Evolutionary conservation across 768 basidiomycete genomes (phyloP).

Genomic region (Filobasidium floriforme): DNA sequence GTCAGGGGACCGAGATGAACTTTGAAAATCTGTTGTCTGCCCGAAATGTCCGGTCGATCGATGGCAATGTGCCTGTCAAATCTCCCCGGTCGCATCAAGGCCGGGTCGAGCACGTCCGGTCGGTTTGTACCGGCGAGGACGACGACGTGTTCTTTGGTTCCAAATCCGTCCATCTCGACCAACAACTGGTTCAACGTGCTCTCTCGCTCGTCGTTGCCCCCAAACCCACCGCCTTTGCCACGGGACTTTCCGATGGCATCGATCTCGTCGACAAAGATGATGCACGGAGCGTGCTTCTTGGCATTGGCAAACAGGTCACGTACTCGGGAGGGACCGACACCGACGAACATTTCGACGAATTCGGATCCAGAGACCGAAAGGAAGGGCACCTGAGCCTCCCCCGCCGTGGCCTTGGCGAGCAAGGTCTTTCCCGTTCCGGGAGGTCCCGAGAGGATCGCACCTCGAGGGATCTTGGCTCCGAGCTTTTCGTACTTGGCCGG

Average conservation of each 20-base stretch:
- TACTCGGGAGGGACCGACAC: slow-evolving; percentile 93
- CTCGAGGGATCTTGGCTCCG: slow-evolving; percentile 77
- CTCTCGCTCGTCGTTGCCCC: slow-evolving; percentile 96
- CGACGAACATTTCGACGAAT: slow-evolving; percentile 99
- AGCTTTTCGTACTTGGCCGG: slow-evolving; percentile 88
- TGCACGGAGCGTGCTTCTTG: slow-evolving; percentile 94
- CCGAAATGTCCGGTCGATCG: slow-evolving; percentile 87
- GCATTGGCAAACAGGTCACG: slow-evolving; percentile 95
- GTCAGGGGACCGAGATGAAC: slow-evolving; percentile 83
- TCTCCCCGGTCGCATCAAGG: slow-evolving; percentile 91
- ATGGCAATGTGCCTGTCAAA: slow-evolving; percentile 96
- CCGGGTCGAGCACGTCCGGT: slow-evolving; percentile 89
- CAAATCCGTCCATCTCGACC: slow-evolving; percentile 99
- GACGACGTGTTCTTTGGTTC: slow-evolving; percentile 92
- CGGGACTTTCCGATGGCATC: slow-evolving; percentile 97
- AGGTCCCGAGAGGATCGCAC: slow-evolving; percentile 45
- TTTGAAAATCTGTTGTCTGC: slow-evolving; percentile 84
- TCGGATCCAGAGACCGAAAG: slow-evolving; percentile 97
- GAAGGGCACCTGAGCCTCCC: slow-evolving; percentile 96
- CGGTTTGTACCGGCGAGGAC: slow-evolving; percentile 94
- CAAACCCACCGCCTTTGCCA: slow-evolving; percentile 66
- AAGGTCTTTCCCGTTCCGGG: slow-evolving; percentile 98
- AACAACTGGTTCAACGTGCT: slow-evolving; percentile 93
- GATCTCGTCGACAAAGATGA: slow-evolving; percentile 98
- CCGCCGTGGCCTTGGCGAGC: slow-evolving; percentile 95